Evolutionary conservation across 805 yeast species (phyloP), one percentile per base, ranked within the genome.

Genomic region (Candida xiaguanensis): DNA sequence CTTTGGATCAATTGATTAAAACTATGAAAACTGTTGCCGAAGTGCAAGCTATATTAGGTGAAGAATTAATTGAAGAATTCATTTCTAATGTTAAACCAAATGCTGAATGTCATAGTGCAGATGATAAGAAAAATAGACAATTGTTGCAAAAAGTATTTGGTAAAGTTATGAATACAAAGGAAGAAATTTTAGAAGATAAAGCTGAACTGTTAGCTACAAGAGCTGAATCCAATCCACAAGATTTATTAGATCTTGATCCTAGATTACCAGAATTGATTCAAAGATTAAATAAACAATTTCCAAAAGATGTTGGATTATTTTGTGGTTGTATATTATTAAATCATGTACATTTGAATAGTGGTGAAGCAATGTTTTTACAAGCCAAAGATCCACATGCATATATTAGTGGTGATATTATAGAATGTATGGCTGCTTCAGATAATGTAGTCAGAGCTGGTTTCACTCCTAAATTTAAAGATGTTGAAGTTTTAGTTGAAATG

Each of bases 341-440:
- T 72, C 96, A 90, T 59, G 90, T 90, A 53, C 67, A 67, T 44
- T 75, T 93, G 53, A 65, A 77, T 27, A 76, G 87, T 9, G 99
- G 99, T 46, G 95, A 93, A 69, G 98, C 97, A 41, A 89, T 93
- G 82, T 93, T 90, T 58, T 74, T 93, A 60, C 88, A 87, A 58
- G 98, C 99, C 31, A 87, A 88, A 66, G 97, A 90, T 63, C 98
- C 98, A 18, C 99, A 93, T 64, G 99, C 99, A 24, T 93, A 93
- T 65, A 91, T 93, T 45, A 75, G 83, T 40, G 99, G 99, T 49
- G 98, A 93, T 63, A 93, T 93, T 51, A 90, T 93, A 56, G 99
- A 93, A 71, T 93, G 99, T 72, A 93, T 93, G 99, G 99, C 99
- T 31, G 97, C 99, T 7, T 83, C 95, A 29, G 99, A 93, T 63